Percentiles rank a stretch among this genome's conserved stretches.
Conservation (phyloP, 2,329 filamentous ascomycete species). For the Neonectria sp. region DNA sequence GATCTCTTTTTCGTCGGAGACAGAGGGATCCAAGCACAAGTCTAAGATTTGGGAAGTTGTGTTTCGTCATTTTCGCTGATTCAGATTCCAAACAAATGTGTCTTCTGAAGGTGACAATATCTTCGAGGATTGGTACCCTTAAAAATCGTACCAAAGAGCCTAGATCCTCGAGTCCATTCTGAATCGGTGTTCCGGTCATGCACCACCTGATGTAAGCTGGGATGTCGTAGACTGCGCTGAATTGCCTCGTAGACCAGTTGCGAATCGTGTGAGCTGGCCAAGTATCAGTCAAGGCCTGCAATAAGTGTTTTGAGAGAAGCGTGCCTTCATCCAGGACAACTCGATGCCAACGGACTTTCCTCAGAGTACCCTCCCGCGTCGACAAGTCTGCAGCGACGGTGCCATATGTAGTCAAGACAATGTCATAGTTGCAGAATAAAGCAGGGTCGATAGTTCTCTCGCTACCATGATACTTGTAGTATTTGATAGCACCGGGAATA, state of each 20-base stretch:
- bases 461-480: constrained; percentile 14
- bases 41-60: background rate
- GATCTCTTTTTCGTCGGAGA: background rate
- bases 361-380: background rate
- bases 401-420: constrained; percentile 17
- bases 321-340: constrained; percentile 14
- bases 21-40: background rate
- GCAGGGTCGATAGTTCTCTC: background rate
- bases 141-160: background rate
- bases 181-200: constrained; percentile 2
- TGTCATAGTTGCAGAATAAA: background rate
- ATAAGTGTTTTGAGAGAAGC: too few species aligned
- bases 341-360: constrained; percentile 6
- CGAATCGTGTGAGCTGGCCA: background rate
- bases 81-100: background rate
- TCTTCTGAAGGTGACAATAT: background rate
- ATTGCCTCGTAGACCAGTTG: constrained; percentile 1
- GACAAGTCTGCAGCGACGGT: constrained; percentile 10
- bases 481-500: background rate
- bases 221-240: background rate
- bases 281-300: background rate
- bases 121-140: background rate
- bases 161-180: background rate
- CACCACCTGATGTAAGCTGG: constrained; percentile 2
- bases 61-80: background rate